Percentiles rank a stretch among this genome's conserved stretches.
phyloP scores from a whole-genome alignment of 2,329 filamentous ascomycete genomes.

The Zymoseptoria passerinii region DNA sequence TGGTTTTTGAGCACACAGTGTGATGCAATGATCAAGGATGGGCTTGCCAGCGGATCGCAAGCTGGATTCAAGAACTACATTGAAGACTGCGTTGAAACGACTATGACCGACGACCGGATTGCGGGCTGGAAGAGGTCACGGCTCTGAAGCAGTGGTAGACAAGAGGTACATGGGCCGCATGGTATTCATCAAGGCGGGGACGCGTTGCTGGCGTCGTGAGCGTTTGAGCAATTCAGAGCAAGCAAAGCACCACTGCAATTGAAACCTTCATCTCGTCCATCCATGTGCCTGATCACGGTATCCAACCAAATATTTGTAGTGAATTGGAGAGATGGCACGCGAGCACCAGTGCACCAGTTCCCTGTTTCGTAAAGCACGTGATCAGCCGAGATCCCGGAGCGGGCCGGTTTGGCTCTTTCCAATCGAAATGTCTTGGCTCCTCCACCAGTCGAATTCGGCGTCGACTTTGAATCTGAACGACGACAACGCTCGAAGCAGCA shows the following conservation, averaged over 20 bases:
- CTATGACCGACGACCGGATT: conserved; percentile 39
- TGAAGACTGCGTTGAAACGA: conserved; percentile 45
- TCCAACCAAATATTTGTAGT: not conserved
- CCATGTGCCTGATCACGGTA: too few species aligned
- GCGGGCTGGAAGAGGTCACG: conserved; percentile 44
- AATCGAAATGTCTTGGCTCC: not conserved
- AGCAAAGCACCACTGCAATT: too few species aligned
- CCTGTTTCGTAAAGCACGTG: not conserved
- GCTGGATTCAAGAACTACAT: conserved; percentile 48
- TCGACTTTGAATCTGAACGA: not conserved
- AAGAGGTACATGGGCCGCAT: not conserved
- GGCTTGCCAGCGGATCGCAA: conserved; percentile 40
- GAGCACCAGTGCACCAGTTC: not conserved
- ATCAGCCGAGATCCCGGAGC: not conserved
- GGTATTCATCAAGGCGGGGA: too few species aligned
- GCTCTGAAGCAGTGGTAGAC: conserved; percentile 21
- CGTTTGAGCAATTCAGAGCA: not conserved
- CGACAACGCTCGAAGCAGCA: conserved; percentile 15
- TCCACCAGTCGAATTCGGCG: not conserved
- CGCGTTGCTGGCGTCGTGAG: not conserved
- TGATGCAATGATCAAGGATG: conserved; percentile 33
- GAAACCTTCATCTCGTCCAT: too few species aligned
- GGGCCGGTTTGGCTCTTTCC: not conserved
- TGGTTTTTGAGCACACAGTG: conserved; percentile 56
- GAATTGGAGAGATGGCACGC: not conserved